Base-by-base conservation (phyloP, 2,329 filamentous ascomycete genomes). In the Exophiala sp. region DNA sequence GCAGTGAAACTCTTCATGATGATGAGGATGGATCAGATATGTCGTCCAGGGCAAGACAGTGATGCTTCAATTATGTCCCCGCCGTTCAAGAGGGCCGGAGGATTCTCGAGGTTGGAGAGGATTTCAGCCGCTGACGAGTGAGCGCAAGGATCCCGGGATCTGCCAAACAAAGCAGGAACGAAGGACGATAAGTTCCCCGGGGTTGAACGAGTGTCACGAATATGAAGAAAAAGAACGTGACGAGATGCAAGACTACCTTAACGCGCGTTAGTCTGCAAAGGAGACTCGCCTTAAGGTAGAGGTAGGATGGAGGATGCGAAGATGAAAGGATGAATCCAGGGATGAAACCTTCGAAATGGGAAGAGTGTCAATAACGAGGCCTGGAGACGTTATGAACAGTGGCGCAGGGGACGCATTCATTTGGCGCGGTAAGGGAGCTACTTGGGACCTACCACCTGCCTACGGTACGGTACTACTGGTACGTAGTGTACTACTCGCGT, bases 1-100 rank as follows among this genome's bases (percentile, higher is more conserved):
- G 53, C 48, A 21, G 50, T 52, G 41, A 61, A 53, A 38, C 48
- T 44, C 52, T 63, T 63, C 61, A 63, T 63, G 35, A 22, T 56
- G 47, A 48, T 40, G 50, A 53, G 10, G 40, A 48, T 50, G 43
- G 23, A 37, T 30, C 40, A 42, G 52, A 43, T 22, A 50, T 37
- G 46, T 45, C 38, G 24, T 46, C 22, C 29, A 43, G 39, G 32
- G 18, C 16, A 29, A 43, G 30, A 24, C n/a, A 24, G 14, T 22
- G 23, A 21, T 48, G 43, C 24, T 51, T 39, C 41, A 51, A 38
- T 16, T 41, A 48, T 8, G 45, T 24, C 27, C 41, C 37, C 37
- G 22, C 56, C 27, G 43, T 53, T 32, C 34, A 34, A 42, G 29
- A 24, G 41, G 27, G 41, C 35, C 30, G 19, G 45, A 50, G 40